These are phyloP conservation scores for Magnusiomyces clavatus DNA, from an alignment of 1,139 yeast species.

Conservation along the genomic window DNA sequence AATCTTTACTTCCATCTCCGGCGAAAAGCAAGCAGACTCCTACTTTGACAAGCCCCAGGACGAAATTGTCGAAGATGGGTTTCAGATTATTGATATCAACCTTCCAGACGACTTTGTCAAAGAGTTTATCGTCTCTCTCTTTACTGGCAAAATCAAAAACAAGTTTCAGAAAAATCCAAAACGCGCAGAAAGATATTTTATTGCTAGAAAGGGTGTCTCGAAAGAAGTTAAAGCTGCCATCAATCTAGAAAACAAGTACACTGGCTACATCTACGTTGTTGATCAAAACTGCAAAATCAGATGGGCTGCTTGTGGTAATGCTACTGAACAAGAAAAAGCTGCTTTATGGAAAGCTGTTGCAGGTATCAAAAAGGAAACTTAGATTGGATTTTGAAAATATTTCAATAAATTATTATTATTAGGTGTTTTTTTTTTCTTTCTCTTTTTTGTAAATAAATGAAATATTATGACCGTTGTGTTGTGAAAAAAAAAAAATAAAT, in stretches of 20 bases:
- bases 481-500: not conserved
- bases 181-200: constrained; percentile 48
- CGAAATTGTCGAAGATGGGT: constrained; percentile 28
- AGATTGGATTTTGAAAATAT: no score
- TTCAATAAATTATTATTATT: no score
- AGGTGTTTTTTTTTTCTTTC: no score
- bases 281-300: constrained; percentile 69
- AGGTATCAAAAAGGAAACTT: constrained; percentile 16
- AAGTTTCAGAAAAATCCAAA: constrained; percentile 30
- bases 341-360: constrained; percentile 60
- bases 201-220: constrained; percentile 55
- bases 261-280: constrained; percentile 55
- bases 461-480: no score
- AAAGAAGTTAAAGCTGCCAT: constrained; percentile 52
- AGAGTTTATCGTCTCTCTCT: constrained; percentile 50
- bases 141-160: constrained; percentile 36
- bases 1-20: constrained; percentile 61
- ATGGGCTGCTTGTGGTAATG: constrained; percentile 89
- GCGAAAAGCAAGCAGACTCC: constrained; percentile 58
- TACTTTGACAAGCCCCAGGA: constrained; percentile 39
- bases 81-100: constrained; percentile 68
- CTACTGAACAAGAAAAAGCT: constrained; percentile 54
- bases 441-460: no score
- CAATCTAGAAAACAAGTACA: constrained; percentile 63
- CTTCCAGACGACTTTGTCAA: constrained; percentile 67